These are phyloP conservation scores for Populus trichocarpa DNA, from an alignment of 441 rosid genomes.

Conservation along the genomic window DNA sequence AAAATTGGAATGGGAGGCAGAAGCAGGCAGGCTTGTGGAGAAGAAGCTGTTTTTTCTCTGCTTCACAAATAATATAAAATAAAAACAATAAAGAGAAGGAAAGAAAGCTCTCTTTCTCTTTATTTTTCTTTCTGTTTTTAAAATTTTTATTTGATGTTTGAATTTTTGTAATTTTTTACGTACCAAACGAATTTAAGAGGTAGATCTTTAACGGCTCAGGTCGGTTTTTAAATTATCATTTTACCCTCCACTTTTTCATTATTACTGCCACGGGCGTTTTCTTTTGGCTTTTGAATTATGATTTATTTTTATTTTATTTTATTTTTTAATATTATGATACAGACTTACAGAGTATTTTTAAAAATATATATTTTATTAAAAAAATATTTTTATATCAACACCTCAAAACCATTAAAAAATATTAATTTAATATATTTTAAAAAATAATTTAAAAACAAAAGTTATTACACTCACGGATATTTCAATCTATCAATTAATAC, in stretches of 20 bases:
- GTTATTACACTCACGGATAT: not conserved
- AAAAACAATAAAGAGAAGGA: not conserved
- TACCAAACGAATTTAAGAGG: not conserved
- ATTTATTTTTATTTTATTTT: too few relatives aligned
- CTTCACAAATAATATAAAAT: slow-evolving; percentile 21
- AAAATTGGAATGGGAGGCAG: slow-evolving; percentile 15
- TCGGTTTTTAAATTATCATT: not conserved
- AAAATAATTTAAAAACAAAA: too few relatives aligned
- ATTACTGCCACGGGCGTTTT: not conserved
- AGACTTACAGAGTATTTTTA: too few relatives aligned
- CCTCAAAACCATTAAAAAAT: too few relatives aligned
- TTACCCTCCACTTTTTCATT: not conserved
- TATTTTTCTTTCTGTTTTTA: not conserved
- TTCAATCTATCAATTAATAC: too few relatives aligned
- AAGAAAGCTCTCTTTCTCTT: not conserved
- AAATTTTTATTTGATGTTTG: slow-evolving; percentile 23
- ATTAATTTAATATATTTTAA: too few relatives aligned
- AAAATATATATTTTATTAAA: too few relatives aligned
- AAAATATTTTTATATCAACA: too few relatives aligned
- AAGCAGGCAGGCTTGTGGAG: slow-evolving; percentile 42
- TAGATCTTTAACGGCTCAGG: not conserved
- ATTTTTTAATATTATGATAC: too few relatives aligned
- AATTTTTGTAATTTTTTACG: slow-evolving; percentile 34
- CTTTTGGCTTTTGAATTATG: not conserved
- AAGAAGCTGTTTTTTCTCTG: slow-evolving; percentile 44